Evolutionary conservation across 768 basidiomycete species (phyloP).

Genomic region (Boletus barrowsii): DNA sequence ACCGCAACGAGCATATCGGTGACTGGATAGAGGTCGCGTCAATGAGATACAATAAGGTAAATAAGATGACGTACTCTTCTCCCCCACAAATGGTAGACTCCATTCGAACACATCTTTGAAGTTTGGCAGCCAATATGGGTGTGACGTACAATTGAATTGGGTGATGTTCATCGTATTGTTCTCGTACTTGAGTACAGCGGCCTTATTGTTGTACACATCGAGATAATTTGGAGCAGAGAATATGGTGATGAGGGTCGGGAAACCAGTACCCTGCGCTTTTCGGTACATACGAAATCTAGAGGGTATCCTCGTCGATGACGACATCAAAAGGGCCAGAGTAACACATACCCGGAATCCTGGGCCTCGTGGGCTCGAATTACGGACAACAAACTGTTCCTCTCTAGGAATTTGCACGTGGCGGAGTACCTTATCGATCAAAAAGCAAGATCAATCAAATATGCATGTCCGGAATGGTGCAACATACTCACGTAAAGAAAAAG

Average conservation of each 20-base stretch:
- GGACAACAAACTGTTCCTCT: constrained; percentile 86
- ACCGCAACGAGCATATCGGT: constrained; percentile 98
- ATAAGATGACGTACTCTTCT: constrained; percentile 69
- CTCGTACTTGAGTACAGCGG: constrained; percentile 94
- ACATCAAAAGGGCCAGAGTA: background rate
- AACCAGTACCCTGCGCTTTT: constrained; percentile 89
- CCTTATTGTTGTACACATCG: constrained; percentile 95
- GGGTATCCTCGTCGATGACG: background rate
- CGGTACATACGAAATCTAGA: constrained; percentile 87
- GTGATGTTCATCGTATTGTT: constrained; percentile 96
- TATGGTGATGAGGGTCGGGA: constrained; percentile 95
- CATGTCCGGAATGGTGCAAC: background rate
- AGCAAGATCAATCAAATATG: background rate
- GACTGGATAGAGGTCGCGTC: constrained; percentile 46
- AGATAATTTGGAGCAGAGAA: constrained; percentile 98
- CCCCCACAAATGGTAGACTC: constrained; percentile 95
- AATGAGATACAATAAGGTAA: background rate
- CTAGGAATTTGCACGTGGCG: constrained; percentile 91
- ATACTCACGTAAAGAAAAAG: constrained; percentile 68
- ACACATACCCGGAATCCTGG: constrained; percentile 84
- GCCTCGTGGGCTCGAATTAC: constrained; percentile 97
- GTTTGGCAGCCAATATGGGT: constrained; percentile 94
- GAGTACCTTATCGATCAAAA: constrained; percentile 51
- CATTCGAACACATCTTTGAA: constrained; percentile 99
- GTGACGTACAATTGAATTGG: constrained; percentile 76